Conservation (phyloP, 1,139 yeast genomes). For the Taphrina sp. region DNA sequence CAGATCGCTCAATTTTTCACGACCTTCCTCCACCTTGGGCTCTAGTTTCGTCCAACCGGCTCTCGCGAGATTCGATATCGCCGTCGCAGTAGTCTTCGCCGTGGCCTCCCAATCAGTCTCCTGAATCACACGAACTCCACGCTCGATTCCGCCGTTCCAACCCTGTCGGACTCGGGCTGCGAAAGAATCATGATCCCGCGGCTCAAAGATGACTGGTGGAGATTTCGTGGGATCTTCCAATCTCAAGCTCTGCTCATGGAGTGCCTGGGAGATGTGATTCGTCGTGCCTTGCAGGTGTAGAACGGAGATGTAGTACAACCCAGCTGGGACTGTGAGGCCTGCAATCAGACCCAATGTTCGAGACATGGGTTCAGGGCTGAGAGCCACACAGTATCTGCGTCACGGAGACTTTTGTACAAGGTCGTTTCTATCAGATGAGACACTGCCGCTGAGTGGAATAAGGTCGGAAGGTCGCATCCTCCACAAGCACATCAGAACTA, state of each 20-base stretch:
- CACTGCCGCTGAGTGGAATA: no score
- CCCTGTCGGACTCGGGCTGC: slow-evolving; percentile 23
- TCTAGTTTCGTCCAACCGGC: slow-evolving; percentile 13
- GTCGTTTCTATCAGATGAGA: no score
- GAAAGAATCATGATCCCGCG: slow-evolving; percentile 13
- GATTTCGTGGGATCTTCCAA: slow-evolving; percentile 11
- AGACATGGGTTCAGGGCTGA: no score
- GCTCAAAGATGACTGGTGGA: slow-evolving; percentile 8
- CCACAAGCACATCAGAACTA: no score
- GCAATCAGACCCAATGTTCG: slow-evolving; percentile 29
- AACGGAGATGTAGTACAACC: slow-evolving; percentile 24
- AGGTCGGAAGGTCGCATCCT: no score
- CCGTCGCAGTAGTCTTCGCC: slow-evolving; percentile 14
- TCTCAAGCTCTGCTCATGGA: slow-evolving; percentile 16
- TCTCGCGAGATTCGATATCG: slow-evolving; percentile 3
- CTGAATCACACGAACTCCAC: slow-evolving; percentile 16
- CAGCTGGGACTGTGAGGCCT: slow-evolving; percentile 29
- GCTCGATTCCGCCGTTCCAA: slow-evolving; percentile 25
- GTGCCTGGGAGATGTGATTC: slow-evolving; percentile 13
- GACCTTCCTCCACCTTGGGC: slow-evolving; percentile 19
- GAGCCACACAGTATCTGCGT: no score
- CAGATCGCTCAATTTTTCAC: neutral
- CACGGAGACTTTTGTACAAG: no score
- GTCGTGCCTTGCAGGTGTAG: slow-evolving; percentile 27
- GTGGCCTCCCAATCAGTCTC: slow-evolving; percentile 15